Evolutionary conservation across 371 early-diverging fungal species (phyloP).

Genomic region (Coemansia sp.): DNA sequence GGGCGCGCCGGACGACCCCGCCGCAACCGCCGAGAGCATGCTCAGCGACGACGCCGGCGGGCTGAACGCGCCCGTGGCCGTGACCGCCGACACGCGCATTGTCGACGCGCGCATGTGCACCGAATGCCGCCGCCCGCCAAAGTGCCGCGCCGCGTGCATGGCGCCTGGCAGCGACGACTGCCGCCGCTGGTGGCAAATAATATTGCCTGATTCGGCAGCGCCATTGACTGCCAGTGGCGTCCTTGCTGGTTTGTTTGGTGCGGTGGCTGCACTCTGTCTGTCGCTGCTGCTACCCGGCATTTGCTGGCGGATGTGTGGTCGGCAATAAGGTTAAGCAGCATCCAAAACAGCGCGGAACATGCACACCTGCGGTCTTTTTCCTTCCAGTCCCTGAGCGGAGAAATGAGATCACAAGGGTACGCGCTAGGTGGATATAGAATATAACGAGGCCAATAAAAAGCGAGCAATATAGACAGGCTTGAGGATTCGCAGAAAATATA

Average conservation of each 20-base stretch:
- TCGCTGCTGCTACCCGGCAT: conserved; percentile 4
- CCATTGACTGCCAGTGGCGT: not conserved
- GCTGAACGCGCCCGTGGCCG: conserved; percentile 13
- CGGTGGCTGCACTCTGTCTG: not conserved
- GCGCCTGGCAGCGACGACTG: not conserved
- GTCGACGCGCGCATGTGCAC: not conserved
- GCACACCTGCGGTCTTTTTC: no score
- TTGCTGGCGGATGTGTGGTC: conserved; percentile 1
- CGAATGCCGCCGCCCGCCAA: not conserved
- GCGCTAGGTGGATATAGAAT: no score
- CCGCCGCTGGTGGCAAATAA: not conserved
- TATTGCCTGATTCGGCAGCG: conserved; percentile 4
- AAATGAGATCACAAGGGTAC: no score
- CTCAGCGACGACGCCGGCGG: not conserved
- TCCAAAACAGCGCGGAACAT: not conserved
- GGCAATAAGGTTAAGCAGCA: not conserved
- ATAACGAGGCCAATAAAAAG: no score
- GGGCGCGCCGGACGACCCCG: no score
- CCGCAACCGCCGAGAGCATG: not conserved
- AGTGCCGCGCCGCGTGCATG: not conserved
- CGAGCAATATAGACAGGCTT: no score
- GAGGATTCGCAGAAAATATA: no score
- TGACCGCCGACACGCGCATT: conserved; percentile 6
- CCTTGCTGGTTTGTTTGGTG: not conserved
- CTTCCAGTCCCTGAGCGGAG: no score